Conservation (phyloP, 2,329 filamentous ascomycete species). For the Colletotrichum orbiculare region DNA sequence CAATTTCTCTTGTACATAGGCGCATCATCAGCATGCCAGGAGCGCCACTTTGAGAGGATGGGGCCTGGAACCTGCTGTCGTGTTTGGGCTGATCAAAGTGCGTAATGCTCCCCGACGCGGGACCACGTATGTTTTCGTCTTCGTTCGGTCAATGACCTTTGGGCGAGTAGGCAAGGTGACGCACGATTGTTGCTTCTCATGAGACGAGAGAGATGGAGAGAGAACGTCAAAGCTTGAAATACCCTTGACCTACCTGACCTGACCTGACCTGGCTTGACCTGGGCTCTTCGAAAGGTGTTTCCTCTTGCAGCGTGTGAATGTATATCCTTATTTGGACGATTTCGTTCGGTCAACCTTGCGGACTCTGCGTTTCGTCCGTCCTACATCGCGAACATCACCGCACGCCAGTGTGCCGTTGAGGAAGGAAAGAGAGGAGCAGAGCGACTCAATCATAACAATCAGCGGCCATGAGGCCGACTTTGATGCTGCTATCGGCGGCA, state of each 20-base stretch:
- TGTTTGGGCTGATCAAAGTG: constrained; percentile 7
- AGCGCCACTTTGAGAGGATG: not conserved
- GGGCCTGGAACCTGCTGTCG: not conserved
- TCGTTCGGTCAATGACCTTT: constrained; percentile 2
- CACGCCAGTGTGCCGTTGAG: no score
- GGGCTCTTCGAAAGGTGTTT: no score
- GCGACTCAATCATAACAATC: not conserved
- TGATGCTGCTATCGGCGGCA: constrained; percentile 16
- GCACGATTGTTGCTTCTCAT: not conserved
- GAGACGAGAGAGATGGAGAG: not conserved
- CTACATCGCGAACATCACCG: not conserved
- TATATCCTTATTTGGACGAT: not conserved
- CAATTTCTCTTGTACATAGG: not conserved
- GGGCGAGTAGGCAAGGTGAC: not conserved
- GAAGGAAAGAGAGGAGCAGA: not conserved
- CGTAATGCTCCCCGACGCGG: constrained; percentile 2
- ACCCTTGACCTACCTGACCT: constrained; percentile 4
- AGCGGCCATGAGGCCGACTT: constrained; percentile 22
- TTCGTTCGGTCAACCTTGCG: constrained; percentile 1
- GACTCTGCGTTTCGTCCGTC: constrained; percentile 9
- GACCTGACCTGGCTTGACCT: not conserved
- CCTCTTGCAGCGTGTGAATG: no score
- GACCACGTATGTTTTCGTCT: constrained; percentile 6
- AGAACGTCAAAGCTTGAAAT: constrained; percentile 30
- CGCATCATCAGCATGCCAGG: not conserved